Base-by-base conservation (phyloP, 1,284 basidiomycete genomes). In the Acaromyces ingoldii region DNA sequence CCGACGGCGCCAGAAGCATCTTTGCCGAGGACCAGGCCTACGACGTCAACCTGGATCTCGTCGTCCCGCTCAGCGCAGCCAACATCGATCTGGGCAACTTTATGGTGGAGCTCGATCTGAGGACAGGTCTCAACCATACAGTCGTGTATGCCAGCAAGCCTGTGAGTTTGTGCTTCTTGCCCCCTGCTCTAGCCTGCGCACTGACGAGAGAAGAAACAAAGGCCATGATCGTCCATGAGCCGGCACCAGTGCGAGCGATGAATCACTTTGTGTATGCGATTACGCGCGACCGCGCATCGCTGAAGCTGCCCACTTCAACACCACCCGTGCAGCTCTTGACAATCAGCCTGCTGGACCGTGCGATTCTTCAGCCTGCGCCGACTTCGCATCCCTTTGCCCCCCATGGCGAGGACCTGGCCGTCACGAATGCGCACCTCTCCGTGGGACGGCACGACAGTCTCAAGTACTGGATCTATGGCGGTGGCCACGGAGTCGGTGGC, bases 81-180 rank as follows among this genome's bases (percentile, higher is more conserved):
- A 72, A 70, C 44, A 43, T 72, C 4, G 68, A 70, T 28, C 58
- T 70, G 5, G 67, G 70, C 50, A 72, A 74, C 47, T 69, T 72
- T 36, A 74, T 72, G 70, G 62, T 68, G 29, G 55, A 60, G 22
- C 46, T 74, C 4, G 58, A 63, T 24, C 62, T 74, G 22, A 21
- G 49, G 17, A 50, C 54, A 28, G 39, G 48, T 7, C 43, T 46
- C 6, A 41, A 42, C 19, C 31, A 38, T 4, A 36, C 54, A 7
- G 26, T 50, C 25, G 43, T 55, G 11, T 25, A 40, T 15, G 38
- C 50, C 15, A 33, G 36, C 6, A 53, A 58, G 28, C 60, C 58
- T 10, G n/a, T n/a, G n/a, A n/a, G n/a, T n/a, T n/a, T n/a, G n/a
- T n/a, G n/a, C n/a, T n/a, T n/a, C n/a, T n/a, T n/a, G n/a, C n/a